phyloP scores from a whole-genome alignment of 2,329 filamentous ascomycete species.

The Fusarium subglutinans region DNA sequence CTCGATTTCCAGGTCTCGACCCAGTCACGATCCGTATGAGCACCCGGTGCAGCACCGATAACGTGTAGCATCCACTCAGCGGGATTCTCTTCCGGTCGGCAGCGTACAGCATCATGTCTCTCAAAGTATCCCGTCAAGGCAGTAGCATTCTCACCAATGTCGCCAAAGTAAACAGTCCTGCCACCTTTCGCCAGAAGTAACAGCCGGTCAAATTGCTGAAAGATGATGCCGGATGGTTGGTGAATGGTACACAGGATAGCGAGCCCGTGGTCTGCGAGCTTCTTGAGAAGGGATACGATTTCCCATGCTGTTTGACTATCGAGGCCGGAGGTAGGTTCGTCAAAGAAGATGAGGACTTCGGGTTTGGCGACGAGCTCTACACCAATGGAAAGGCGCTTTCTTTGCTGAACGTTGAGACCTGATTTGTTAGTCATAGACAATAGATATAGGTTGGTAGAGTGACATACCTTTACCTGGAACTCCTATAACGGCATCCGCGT shows the following conservation, averaged over 20 bases:
- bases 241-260: constrained; percentile 49
- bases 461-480: constrained; percentile 57
- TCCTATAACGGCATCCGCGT: constrained; percentile 69
- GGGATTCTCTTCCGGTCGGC: constrained; percentile 75
- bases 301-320: constrained; percentile 68
- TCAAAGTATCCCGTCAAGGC: constrained; percentile 79
- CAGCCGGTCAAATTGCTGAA: constrained; percentile 62
- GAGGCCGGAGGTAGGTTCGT: constrained; percentile 66
- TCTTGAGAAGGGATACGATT: constrained; percentile 65
- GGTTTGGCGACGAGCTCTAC: constrained; percentile 63
- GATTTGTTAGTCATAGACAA: neutral
- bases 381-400: constrained; percentile 67
- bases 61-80: constrained; percentile 56
- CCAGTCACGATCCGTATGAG: constrained; percentile 68
- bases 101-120: constrained; percentile 70
- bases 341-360: constrained; percentile 65
- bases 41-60: constrained; percentile 61
- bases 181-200: constrained; percentile 51
- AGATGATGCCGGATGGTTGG: constrained; percentile 16
- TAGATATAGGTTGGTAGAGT: no score
- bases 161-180: constrained; percentile 42
- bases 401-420: constrained; percentile 65
- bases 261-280: constrained; percentile 61
- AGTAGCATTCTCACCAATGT: constrained; percentile 75
- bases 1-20: constrained; percentile 66